Evolutionary conservation across 2,329 filamentous ascomycete genomes (phyloP).

Genomic region (Diaporthe citrichinensis): DNA sequence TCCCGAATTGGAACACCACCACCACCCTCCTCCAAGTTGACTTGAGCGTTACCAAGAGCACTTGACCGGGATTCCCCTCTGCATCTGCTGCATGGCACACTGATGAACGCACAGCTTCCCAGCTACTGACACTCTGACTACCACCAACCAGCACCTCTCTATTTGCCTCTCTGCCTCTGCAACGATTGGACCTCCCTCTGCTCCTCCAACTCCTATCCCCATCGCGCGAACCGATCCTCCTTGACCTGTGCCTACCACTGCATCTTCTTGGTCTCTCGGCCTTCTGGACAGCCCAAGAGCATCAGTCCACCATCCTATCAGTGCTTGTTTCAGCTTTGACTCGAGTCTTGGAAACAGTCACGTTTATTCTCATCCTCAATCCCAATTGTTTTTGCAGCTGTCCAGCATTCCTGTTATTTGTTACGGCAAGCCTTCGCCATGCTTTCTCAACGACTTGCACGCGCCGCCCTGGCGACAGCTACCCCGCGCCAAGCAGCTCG

Average conservation of each 20-base stretch:
- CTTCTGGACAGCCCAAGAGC: conserved; percentile 16
- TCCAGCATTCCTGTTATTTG: background rate
- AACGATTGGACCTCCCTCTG: conserved; percentile 36
- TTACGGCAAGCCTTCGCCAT: conserved; percentile 49
- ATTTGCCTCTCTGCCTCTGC: conserved; percentile 40
- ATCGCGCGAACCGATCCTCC: conserved; percentile 2
- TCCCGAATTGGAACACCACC: conserved; percentile 30
- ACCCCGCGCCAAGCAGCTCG: conserved; percentile 63
- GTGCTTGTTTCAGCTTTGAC: conserved; percentile 35
- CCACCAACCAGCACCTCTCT: conserved; percentile 37
- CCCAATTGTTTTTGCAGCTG: conserved; percentile 23
- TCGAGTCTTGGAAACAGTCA: conserved; percentile 16
- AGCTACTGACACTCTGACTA: conserved; percentile 39
- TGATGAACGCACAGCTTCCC: conserved; percentile 28
- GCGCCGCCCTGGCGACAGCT: conserved; percentile 54
- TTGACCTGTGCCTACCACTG: conserved; percentile 15
- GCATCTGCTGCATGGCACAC: conserved; percentile 12
- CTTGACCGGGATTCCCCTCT: conserved; percentile 26
- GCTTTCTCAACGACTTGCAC: conserved; percentile 67
- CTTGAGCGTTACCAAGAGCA: conserved; percentile 11
- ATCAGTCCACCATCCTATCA: conserved; percentile 33
- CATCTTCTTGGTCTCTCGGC: conserved; percentile 22
- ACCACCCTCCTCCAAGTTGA: conserved; percentile 31
- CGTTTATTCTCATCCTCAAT: conserved; percentile 2
- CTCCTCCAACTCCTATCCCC: conserved; percentile 5